Evolutionary conservation across 176 grass and related monocot genomes (phyloP), one percentile per base, ranked within the genome.

Genomic region (Coix lacrymajobi): DNA sequence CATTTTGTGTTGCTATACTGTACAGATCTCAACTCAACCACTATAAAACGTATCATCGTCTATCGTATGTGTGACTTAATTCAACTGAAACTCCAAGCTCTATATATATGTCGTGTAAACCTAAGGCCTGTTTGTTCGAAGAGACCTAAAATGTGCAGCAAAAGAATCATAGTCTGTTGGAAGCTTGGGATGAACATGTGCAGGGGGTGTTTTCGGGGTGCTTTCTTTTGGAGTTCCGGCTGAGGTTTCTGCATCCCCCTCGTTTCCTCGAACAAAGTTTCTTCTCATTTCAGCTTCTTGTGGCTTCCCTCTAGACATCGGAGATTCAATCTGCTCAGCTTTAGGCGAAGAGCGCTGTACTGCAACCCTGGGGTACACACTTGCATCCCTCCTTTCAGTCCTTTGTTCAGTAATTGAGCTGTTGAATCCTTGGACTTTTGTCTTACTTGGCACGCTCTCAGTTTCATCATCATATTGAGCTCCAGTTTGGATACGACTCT

Each of bases 131-230:
- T 95, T 90, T 75, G 92, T 85, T 79, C 93, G 63, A 75, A 95
- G 93, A 12, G 91, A 98, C 66, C 73, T 89, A 81, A 98, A 98
- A 85, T 94, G 90, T 56, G 92, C 96, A 38, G 93, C 85, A n/a
- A 98, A 88, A 3, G 89, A 85, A 84, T 95, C 96, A 9, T 93
- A 93, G 69, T 98, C 95, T 39, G 88, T 87, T 56, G 92, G 96
- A 81, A 89, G 90, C 83, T 91, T 98, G 36, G 92, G 90, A 63
- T 90, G 92, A 61, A 91, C 89, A 69, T 94, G 90, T 15, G 79
- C 31, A 9, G 89, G 83, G 39, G 51, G 36, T n/a, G 49, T 45
- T 79, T 79, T 80, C 1, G 66, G 30, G 62, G 84, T 86, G 73
- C 40, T 86, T 71, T 83, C 82, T 81, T 65, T 85, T 4, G 43